Evolutionary conservation across 306 rosid genomes (phyloP), one percentile per base, ranked within the genome.

Genomic region (Fagus crenata): DNA sequence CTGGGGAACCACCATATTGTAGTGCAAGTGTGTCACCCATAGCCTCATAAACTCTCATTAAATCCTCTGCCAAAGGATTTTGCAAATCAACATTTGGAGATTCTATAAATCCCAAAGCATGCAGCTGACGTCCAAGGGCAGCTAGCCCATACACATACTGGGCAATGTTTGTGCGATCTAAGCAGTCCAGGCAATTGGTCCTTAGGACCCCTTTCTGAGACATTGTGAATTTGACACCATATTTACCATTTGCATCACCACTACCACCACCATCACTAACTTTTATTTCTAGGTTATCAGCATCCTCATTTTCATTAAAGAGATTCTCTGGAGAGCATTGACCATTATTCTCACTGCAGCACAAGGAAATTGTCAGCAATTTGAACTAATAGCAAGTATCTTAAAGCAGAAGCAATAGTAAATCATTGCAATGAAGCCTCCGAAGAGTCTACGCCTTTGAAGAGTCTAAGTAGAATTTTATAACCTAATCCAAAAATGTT

Each of bases 111-210:
- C 94, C 93, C 74, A 92, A 74, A 79, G 76, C 86, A 72, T 89
- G 87, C 31, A 96, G 83, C 80, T 96, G 99, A 40, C 82, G 81
- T 77, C 91, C 99, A 40, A 96, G 91, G 40, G 92, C 93, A 84
- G 82, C 91, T 49, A 92, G 84, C 65, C 99, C 99, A 84, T 83
- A 96, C 32, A 89, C 87, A 84, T 85, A 96, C 73, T 96, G 99
- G 2, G 97, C 99, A 78, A 96, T 97, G 60, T 96, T 96, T 53
- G 99, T 96, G 78, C 99, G 99, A 78, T 96, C 99, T 81, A 96
- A 84, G 78, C 98, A 92, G 85, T 96, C 99, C 51, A 96, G 89
- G 80, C 99, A 96, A 53, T 92, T 96, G 82, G 98, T 96, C 89
- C 99, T 85, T 75, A 96, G 75, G 69, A 96, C 93, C 65, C 99